Percentiles rank a stretch among this genome's conserved stretches.
Evolutionary conservation across 768 basidiomycete genomes (phyloP).

Genomic region (Serendipita sp.): DNA sequence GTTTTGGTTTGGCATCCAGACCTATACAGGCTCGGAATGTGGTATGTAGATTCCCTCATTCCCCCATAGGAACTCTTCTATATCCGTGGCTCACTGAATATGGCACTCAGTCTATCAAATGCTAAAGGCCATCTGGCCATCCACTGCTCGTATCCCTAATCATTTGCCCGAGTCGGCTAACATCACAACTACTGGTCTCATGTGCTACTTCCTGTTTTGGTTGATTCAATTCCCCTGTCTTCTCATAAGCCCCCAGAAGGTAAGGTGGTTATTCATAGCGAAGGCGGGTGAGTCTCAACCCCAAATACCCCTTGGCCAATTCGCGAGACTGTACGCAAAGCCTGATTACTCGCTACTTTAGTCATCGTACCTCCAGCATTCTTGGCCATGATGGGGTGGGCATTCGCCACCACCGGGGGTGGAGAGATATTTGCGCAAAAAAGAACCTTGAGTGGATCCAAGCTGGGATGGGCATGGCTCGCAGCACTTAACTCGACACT

Average conservation of each 20-base stretch:
- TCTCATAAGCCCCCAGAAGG: slow-evolving; percentile 58
- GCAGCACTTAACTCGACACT: slow-evolving; percentile 58
- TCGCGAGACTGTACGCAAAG: too few relatives aligned
- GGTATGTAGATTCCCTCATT: not conserved
- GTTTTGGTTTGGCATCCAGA: slow-evolving; percentile 71
- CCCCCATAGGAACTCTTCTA: not conserved
- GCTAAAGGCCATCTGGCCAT: slow-evolving; percentile 75
- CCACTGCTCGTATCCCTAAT: slow-evolving; percentile 46
- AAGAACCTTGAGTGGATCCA: slow-evolving; percentile 33
- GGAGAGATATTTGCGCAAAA: slow-evolving; percentile 40
- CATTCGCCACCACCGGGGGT: slow-evolving; percentile 42
- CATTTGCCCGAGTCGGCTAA: slow-evolving; percentile 36
- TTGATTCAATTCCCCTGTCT: slow-evolving; percentile 59
- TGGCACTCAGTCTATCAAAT: slow-evolving; percentile 22
- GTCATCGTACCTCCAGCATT: slow-evolving; percentile 47
- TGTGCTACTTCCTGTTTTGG: slow-evolving; percentile 68
- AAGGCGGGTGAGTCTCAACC: slow-evolving; percentile 27
- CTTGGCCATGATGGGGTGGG: slow-evolving; percentile 65
- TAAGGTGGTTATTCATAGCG: slow-evolving; percentile 56
- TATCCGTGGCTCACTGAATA: not conserved
- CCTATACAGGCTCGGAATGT: not conserved
- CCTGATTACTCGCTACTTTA: not conserved
- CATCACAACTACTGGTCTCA: slow-evolving; percentile 47
- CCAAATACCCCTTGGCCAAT: slow-evolving; percentile 21
- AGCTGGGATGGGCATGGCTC: slow-evolving; percentile 64